Conservation (phyloP, 2,329 filamentous ascomycete genomes). For the Phaeosphaeriaceae sp. region DNA sequence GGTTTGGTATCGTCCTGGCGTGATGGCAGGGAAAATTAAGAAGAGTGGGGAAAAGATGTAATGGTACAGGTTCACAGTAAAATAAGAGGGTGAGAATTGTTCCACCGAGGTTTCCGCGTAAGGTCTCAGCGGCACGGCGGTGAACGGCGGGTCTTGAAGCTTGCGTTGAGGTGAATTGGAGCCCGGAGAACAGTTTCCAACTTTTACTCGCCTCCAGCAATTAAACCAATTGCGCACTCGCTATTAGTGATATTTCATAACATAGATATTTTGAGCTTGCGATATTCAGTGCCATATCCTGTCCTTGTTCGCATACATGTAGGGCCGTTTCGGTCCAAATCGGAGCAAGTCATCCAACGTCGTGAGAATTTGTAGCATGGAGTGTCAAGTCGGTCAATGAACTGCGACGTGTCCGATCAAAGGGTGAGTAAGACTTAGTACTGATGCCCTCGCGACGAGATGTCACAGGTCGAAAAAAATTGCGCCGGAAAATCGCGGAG, state of each 20-base stretch:
- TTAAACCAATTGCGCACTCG: background rate
- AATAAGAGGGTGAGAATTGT: too few relatives aligned
- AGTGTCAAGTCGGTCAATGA: background rate
- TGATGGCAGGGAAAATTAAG: too few relatives aligned
- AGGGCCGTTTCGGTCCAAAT: too few relatives aligned
- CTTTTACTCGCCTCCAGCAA: background rate
- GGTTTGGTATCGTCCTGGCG: background rate
- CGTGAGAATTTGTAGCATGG: background rate
- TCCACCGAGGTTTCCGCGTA: too few relatives aligned
- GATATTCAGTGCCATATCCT: too few relatives aligned
- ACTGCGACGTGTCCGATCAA: background rate
- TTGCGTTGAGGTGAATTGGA: background rate
- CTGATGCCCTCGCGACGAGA: background rate
- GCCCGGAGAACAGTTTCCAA: background rate
- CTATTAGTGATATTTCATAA: background rate
- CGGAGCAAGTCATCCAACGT: background rate
- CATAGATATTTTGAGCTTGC: background rate
- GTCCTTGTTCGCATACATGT: too few relatives aligned
- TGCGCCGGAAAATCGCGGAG: conserved; percentile 21
- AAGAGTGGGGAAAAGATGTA: too few relatives aligned
- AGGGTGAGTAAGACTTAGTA: background rate
- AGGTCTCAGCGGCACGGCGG: too few relatives aligned
- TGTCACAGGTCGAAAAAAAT: conserved; percentile 4
- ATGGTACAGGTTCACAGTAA: too few relatives aligned
- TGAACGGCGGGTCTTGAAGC: background rate